Evolutionary conservation across 306 rosid species (phyloP), one percentile per base, ranked within the genome.

Genomic region (Quillaja saponaria): DNA sequence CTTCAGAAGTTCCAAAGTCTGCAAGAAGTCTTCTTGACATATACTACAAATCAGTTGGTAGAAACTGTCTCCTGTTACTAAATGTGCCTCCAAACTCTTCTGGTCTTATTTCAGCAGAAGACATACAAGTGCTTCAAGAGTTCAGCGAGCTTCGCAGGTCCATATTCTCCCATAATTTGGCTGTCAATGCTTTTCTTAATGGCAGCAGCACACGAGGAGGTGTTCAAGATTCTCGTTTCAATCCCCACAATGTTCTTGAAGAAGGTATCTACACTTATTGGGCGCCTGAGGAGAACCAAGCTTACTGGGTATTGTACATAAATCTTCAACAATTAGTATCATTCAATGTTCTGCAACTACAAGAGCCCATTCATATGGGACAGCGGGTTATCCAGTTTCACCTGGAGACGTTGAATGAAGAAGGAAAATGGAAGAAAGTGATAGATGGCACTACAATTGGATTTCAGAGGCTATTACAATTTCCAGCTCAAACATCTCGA

Each of bases 281-380:
- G 98, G 95, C 96, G 7, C 96, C 98, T 1, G 77, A 65, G 64
- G 84, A 55, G 84, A 75, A 67, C 53, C 87, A 79, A 64, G 33
- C 76, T 34, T 38, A 34, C 5, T 91, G 98, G 96, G 64, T 45
- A 25, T 46, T 91, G 71, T 64, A 76, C 67, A 63, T 86, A 14
- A 54, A 84, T 77, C 95, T 91, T 55, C 78, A 71, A 67, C 68
- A 81, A 52, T 31, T 57, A 12, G 80, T 82, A 13, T 68, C 87
- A 34, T 91, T 91, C 58, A 91, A 91, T 71, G 84, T 91, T 81
- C 68, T 91, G 68, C 67, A 65, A 74, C 25, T 88, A 67, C 92
- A 91, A 81, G 98, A 91, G 73, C 95, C 98, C 49, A 91, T 88
- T 74, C 84, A 88, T 10, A 79, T 91, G 92, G 98, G 98, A 37